Percentiles rank a stretch among this genome's conserved stretches.
Evolutionary conservation across 305 asterid species (phyloP).

Genomic region (Fraxinus albicans): DNA sequence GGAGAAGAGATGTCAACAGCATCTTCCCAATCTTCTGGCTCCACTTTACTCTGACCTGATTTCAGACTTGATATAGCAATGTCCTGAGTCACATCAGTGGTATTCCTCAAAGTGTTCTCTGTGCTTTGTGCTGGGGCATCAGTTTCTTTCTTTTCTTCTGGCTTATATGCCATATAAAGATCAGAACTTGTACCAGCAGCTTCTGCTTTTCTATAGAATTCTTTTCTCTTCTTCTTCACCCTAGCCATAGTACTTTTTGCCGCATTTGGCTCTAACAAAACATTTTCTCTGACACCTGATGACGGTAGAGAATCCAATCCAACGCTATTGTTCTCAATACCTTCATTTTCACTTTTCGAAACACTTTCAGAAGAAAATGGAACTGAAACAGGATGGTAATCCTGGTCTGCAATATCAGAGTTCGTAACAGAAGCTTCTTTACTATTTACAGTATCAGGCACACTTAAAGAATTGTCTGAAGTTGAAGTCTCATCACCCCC

Average conservation of each 20-base stretch:
- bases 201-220: constrained; percentile 57
- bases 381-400: constrained; percentile 20
- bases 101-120: constrained; percentile 36
- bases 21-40: constrained; percentile 97
- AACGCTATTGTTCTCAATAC: constrained; percentile 22
- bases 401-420: constrained; percentile 25
- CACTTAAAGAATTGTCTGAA: constrained; percentile 24
- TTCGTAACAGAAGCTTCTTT: constrained; percentile 30
- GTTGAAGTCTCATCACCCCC: constrained; percentile 26
- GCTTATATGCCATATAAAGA: constrained; percentile 82
- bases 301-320: constrained; percentile 27
- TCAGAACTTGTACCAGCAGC: constrained; percentile 74
- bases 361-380: constrained; percentile 37
- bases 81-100: constrained; percentile 36
- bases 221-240: constrained; percentile 49
- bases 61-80: constrained; percentile 37
- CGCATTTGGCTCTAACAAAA: constrained; percentile 41
- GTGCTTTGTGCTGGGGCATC: constrained; percentile 33
- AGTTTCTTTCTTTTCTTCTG: constrained; percentile 70
- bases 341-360: constrained; percentile 36
- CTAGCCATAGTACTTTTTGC: constrained; percentile 40
- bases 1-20: constrained; percentile 72
- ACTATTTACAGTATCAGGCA: constrained; percentile 4
- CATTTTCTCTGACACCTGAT: constrained; percentile 42
- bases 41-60: constrained; percentile 47